phyloP scores from a whole-genome alignment of 345 rosid genomes.

The Dimocarpus longan region DNA sequence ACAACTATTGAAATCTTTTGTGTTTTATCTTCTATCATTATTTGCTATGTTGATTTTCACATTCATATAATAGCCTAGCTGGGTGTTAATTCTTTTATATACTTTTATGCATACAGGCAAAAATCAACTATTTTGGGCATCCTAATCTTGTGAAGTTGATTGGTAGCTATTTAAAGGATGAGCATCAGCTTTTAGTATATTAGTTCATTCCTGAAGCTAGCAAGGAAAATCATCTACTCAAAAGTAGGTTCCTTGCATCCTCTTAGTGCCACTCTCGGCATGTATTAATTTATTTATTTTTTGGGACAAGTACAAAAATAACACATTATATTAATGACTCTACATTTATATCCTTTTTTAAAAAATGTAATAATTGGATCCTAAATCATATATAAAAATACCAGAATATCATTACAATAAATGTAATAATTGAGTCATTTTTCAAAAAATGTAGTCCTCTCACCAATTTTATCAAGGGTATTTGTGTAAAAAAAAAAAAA shows the following conservation, averaged over 20 bases:
- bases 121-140: slow-evolving; percentile 76
- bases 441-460: no score
- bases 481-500: no score
- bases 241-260: slow-evolving; percentile 50
- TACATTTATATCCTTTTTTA: no score
- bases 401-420: no score
- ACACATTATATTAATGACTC: no score
- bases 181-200: slow-evolving; percentile 66
- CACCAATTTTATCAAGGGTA: no score
- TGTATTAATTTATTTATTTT: not conserved
- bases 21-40: not conserved
- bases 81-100: not conserved
- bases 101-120: slow-evolving; percentile 42
- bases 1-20: no score
- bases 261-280: not conserved
- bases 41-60: not conserved
- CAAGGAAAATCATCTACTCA: slow-evolving; percentile 71
- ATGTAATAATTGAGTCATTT: no score
- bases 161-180: slow-evolving; percentile 77
- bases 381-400: no score
- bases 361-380: no score
- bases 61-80: not conserved
- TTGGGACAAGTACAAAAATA: no score
- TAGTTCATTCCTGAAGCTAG: slow-evolving; percentile 79
- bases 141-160: slow-evolving; percentile 75